Base-by-base conservation (phyloP, 1,284 basidiomycete species). In the Melampsora larici-populina region DNA sequence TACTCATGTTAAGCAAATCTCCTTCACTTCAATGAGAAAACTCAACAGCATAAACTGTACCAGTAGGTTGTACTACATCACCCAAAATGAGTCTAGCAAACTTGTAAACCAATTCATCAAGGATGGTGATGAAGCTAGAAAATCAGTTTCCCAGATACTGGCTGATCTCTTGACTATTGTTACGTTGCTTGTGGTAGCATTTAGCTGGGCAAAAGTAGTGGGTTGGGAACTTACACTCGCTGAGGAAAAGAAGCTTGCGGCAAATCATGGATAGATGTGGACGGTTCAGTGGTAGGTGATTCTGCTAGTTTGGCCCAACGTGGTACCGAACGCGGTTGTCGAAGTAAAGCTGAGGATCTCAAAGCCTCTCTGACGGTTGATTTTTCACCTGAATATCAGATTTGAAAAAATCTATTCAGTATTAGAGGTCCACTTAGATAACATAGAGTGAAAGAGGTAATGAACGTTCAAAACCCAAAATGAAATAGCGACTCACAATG, bases 141-240 rank as follows among this genome's bases (percentile, higher is more conserved):
- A 88, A 33, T 86, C 98, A 49, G 87, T 98, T 78, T 87, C 91
- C 1, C 87, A 90, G 6, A 89, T 96, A 51, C 84, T 92, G 68
- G 89, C 89, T 0, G 91, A 95, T 82, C 86, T 86, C 13, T 82
- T 90, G 40, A 91, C 94, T 9, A 91, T 96, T 15, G 78, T 86
- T 1, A 86, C 91, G 7, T 97, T 99, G 93, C 87, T 97, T 66
- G 83, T 86, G 0, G 86, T 95, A 15, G 94, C 93, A 2, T 85
- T 97, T 21, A 83, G 91, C 13, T 98, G 95, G 95, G 93, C 96
- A 0, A 86, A 97, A 82, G 88, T 88, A 0, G 86, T 88, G 36
- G 94, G 93, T 0, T 99, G 96, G 96, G 90, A 97, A 85, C 86
- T 99, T 79, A 97, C 95, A 0, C 88, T 99, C 24, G 92, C 93